Evolutionary conservation across 164 flowering plant genomes (phyloP).

Genomic region (Chloranthus sessilifolius): DNA sequence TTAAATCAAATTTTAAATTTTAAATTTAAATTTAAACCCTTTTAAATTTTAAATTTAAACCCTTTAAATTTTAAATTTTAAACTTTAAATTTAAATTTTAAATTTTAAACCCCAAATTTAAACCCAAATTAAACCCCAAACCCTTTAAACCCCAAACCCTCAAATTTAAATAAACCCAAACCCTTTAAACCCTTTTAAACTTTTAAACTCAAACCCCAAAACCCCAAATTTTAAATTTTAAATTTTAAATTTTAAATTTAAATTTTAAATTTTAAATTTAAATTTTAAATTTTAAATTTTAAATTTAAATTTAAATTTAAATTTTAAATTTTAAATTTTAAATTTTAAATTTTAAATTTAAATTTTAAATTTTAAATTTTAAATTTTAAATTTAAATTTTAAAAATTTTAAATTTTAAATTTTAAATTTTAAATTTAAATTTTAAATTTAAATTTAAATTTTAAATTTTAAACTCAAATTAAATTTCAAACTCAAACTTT

Average conservation of each 20-base stretch:
- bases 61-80: not conserved
- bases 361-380: not conserved
- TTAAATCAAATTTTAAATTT: not conserved
- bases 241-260: not conserved
- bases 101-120: slow-evolving; percentile 2
- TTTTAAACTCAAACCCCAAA: not conserved
- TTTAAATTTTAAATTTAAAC: not conserved
- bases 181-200: slow-evolving; percentile 7
- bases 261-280: not conserved
- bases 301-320: not conserved
- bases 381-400: too few relatives aligned
- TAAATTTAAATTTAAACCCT: not conserved
- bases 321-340: slow-evolving; percentile 1
- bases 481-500: too few relatives aligned
- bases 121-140: slow-evolving; percentile 2
- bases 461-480: not conserved
- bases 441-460: too few relatives aligned
- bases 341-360: not conserved
- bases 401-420: too few relatives aligned
- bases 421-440: too few relatives aligned
- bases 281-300: not conserved
- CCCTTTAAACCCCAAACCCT: slow-evolving; percentile 6
- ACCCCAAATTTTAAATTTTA: not conserved
- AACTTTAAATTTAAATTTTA: not conserved
- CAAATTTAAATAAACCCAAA: slow-evolving; percentile 2